Base-by-base conservation (phyloP, 1,139 yeast genomes). In the Yamadazyma epiphylla region DNA sequence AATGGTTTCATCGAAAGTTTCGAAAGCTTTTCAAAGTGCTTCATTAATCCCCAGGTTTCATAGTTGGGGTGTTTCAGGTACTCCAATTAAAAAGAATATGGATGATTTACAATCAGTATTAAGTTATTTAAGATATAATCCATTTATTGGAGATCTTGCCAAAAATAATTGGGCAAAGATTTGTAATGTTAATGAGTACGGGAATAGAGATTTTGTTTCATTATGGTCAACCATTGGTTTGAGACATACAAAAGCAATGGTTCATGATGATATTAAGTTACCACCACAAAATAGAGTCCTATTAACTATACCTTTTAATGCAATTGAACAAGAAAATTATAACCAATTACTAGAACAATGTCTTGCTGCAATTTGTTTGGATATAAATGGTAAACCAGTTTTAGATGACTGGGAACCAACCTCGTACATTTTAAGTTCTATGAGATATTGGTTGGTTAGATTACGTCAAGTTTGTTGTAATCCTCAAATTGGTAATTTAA, bases 11-110 rank as follows among this genome's bases (percentile, higher is more conserved):
- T 74, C 80, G 4, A 80, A 82, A 13, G 68, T 77, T 2, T 76
- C 91, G 1, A 72, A 84, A 29, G 87, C 94, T 2, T 87, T 94
- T 15, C 78, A 75, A 39, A 85, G 87, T 35, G 88, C 96, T 0
- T 66, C 85, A 3, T 60, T 84, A 24, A 75, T 91, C 15, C 94
- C 95, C 4, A 64, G 96, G 31, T 74, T 77, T 31, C 96, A 91
- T 58, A 78, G 95, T 0, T 91, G 97, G 97, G 96, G 95, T 5
- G 96, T 88, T 1, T 84, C 95, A 0, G 98, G 98, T 5, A 91
- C 98, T 0, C 95, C 97, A 0, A 82, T 88, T 8, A 76, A 78
- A 40, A 76, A 74, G 41, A 66, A 74, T 27, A 58, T 85, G 35
- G 60, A 63, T 27, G 96, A 89, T 54, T 60, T 88, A 33, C 77